These are phyloP conservation scores for Epichloe gansuensis DNA, from an alignment of 2,329 filamentous ascomycete genomes.

Conservation along the genomic window DNA sequence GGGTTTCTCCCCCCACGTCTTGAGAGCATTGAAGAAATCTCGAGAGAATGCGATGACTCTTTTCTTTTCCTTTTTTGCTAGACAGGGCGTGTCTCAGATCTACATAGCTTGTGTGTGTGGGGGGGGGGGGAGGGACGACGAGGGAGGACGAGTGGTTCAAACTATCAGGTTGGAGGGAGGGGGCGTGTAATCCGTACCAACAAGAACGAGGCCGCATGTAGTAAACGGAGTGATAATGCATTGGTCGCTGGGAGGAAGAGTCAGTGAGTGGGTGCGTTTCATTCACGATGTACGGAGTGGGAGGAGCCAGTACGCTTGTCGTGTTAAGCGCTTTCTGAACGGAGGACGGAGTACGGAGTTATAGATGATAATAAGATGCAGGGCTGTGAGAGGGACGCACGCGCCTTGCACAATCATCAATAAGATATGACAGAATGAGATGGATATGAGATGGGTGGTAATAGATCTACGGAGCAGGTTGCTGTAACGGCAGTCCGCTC, in stretches of 20 bases:
- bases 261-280: background rate
- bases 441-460: no score
- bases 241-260: background rate
- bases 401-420: no score
- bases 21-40: background rate
- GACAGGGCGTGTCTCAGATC: background rate
- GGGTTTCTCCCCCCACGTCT: background rate
- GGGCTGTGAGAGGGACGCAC: background rate
- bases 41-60: background rate
- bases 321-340: background rate
- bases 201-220: background rate
- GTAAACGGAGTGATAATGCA: no score
- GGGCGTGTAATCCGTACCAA: no score
- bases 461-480: no score
- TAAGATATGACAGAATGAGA: no score
- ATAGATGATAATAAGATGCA: background rate
- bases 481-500: no score
- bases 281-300: background rate
- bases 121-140: no score
- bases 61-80: background rate
- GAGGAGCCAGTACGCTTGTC: background rate
- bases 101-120: background rate
- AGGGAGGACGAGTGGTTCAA: no score
- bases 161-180: no score
- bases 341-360: no score